Evolutionary conservation across 352 stramenopile genomes (phyloP).

Genomic region (Aphanomyces euteiches): DNA sequence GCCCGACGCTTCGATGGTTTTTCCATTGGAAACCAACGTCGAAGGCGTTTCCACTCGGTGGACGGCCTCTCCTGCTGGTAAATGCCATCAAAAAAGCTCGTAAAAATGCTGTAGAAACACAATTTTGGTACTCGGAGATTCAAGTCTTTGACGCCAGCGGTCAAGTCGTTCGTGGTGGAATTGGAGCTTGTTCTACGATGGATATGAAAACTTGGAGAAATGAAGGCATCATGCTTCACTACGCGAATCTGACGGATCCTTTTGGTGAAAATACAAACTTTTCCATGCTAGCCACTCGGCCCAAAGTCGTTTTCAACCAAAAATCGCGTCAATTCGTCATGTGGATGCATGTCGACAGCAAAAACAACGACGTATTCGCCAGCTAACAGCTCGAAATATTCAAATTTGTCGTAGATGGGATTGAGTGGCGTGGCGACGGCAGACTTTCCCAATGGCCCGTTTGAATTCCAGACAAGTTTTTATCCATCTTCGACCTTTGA

Average conservation of each 20-base stretch:
- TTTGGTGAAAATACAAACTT: conserved; percentile 41
- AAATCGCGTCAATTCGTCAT: conserved; percentile 89
- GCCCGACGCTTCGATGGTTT: conserved; percentile 13
- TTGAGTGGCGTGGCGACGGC: conserved; percentile 87
- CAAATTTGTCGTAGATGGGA: conserved; percentile 47
- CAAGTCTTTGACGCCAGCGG: conserved; percentile 10
- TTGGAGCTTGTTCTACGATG: conserved; percentile 90
- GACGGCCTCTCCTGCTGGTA: neutral
- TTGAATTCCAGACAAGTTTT: conserved; percentile 84
- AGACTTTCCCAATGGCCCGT: conserved; percentile 89
- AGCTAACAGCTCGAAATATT: neutral
- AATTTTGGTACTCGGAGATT: conserved; percentile 73
- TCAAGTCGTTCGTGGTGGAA: conserved; percentile 44
- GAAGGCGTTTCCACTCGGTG: neutral
- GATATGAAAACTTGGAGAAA: conserved; percentile 90
- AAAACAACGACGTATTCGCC: conserved; percentile 42
- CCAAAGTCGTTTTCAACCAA: conserved; percentile 91
- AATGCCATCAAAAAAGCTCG: neutral
- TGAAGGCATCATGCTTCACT: conserved; percentile 94
- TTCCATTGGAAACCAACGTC: neutral
- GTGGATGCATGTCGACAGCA: conserved; percentile 95
- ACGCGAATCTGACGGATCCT: conserved; percentile 91
- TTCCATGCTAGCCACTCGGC: conserved; percentile 67
- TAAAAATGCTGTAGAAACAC: neutral
- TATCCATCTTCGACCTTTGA: conserved; percentile 90